Percentiles rank a stretch among this genome's conserved stretches.
These are phyloP conservation scores for Barnettozyma populi DNA, from an alignment of 805 yeast genomes.

Conservation along the genomic window DNA sequence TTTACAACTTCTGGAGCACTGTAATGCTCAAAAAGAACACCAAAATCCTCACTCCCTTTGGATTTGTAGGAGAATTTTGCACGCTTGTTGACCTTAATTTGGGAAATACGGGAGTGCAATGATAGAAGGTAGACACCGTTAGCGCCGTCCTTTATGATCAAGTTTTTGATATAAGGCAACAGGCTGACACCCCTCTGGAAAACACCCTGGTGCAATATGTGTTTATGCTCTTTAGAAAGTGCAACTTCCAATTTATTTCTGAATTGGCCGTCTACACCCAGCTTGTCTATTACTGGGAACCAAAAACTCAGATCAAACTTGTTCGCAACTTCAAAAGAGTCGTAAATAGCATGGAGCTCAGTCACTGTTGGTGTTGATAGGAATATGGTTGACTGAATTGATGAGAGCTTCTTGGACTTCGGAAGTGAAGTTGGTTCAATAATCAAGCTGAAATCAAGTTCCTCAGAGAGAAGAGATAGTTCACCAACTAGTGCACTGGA, in stretches of 20 bases:
- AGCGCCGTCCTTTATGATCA: constrained; percentile 62
- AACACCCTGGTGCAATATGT: constrained; percentile 36
- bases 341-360: constrained; percentile 55
- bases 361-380: constrained; percentile 57
- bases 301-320: constrained; percentile 52
- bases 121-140: constrained; percentile 51
- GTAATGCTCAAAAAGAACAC: constrained; percentile 61
- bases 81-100: background rate
- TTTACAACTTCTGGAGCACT: constrained; percentile 34
- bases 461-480: constrained; percentile 28
- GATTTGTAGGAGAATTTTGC: constrained; percentile 16
- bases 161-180: constrained; percentile 66
- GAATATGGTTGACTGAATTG: constrained; percentile 8
- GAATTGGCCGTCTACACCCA: constrained; percentile 43
- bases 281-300: constrained; percentile 67
- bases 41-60: constrained; percentile 28
- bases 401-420: constrained; percentile 41
- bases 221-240: constrained; percentile 18
- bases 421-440: constrained; percentile 76
- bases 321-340: constrained; percentile 38
- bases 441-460: constrained; percentile 32
- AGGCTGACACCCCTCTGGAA: constrained; percentile 66
- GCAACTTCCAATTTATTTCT: constrained; percentile 40
- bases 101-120: constrained; percentile 18
- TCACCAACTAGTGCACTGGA: constrained; percentile 36